These are phyloP conservation scores for Entomortierella beljakovae DNA, from an alignment of 192 early-diverging fungal species.

Conservation along the genomic window DNA sequence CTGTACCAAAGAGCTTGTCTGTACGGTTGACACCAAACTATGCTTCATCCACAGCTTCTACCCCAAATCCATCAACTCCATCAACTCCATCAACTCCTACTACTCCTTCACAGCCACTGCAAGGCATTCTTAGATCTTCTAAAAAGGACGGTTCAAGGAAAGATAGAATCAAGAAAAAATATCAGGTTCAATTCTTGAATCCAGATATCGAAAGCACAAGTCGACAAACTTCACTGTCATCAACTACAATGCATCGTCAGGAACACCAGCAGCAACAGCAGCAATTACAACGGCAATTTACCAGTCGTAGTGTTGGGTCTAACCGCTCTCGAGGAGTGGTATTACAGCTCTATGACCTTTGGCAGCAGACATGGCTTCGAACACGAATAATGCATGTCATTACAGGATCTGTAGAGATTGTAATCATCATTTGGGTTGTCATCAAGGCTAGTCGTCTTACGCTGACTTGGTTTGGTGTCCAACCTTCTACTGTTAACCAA, in stretches of 20 bases:
- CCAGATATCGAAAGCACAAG: constrained; percentile 8
- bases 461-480: constrained; percentile 38
- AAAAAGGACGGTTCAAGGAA: constrained; percentile 13
- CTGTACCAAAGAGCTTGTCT: background rate
- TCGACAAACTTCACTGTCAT: constrained; percentile 4
- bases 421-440: constrained; percentile 43
- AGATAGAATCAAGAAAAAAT: constrained; percentile 31
- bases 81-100: constrained; percentile 12
- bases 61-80: constrained; percentile 3
- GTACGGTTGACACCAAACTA: background rate
- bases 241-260: background rate
- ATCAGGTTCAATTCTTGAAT: constrained; percentile 39
- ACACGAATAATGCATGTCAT: constrained; percentile 53
- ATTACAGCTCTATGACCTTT: constrained; percentile 40
- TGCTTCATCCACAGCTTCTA: constrained; percentile 7
- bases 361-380: constrained; percentile 52
- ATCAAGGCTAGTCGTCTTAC: constrained; percentile 23
- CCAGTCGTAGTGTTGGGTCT: constrained; percentile 36
- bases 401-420: constrained; percentile 47
- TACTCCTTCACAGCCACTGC: constrained; percentile 11
- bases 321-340: constrained; percentile 25
- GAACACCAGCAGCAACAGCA: background rate
- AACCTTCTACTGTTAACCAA: constrained; percentile 13
- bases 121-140: constrained; percentile 19
- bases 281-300: constrained; percentile 8